Conservation (phyloP, 108 stramenopile species). For the Epipyxis sp. region DNA sequence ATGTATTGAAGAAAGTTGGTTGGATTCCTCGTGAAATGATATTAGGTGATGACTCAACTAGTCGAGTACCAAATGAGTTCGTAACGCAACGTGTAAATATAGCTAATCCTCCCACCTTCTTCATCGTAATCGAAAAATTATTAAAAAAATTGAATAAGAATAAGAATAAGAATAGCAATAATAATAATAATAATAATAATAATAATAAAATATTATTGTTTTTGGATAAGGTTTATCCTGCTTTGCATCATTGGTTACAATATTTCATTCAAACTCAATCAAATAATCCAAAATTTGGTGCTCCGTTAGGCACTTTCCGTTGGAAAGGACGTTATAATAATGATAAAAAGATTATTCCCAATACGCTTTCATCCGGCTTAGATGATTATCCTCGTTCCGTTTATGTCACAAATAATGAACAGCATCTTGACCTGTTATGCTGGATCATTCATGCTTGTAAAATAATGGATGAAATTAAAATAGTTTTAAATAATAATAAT, state of each 20-base stretch:
- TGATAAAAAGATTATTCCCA: constrained; percentile 45
- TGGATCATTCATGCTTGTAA: constrained; percentile 49
- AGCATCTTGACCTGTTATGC: constrained; percentile 49
- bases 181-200: neutral
- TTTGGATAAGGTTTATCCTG: constrained; percentile 26
- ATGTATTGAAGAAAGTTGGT: neutral
- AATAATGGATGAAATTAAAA: neutral
- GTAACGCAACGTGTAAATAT: constrained; percentile 48
- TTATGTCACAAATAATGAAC: constrained; percentile 42
- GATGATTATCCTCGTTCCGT: constrained; percentile 55
- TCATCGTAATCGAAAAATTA: constrained; percentile 40
- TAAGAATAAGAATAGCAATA: neutral
- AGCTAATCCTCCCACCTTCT: constrained; percentile 59
- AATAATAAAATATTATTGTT: too few relatives aligned
- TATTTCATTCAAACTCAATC: constrained; percentile 50
- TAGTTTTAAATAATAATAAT: neutral
- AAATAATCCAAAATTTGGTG: too few relatives aligned
- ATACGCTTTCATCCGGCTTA: constrained; percentile 52
- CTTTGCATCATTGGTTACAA: constrained; percentile 46
- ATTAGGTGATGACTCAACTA: constrained; percentile 44
- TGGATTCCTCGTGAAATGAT: constrained; percentile 42
- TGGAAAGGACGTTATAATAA: constrained; percentile 45
- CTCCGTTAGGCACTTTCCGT: constrained; percentile 25
- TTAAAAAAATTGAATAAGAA: constrained; percentile 17
- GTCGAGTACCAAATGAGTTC: constrained; percentile 49